These are phyloP conservation scores for Reutealis trisperma DNA, from an alignment of 345 rosid species.

Conservation along the genomic window DNA sequence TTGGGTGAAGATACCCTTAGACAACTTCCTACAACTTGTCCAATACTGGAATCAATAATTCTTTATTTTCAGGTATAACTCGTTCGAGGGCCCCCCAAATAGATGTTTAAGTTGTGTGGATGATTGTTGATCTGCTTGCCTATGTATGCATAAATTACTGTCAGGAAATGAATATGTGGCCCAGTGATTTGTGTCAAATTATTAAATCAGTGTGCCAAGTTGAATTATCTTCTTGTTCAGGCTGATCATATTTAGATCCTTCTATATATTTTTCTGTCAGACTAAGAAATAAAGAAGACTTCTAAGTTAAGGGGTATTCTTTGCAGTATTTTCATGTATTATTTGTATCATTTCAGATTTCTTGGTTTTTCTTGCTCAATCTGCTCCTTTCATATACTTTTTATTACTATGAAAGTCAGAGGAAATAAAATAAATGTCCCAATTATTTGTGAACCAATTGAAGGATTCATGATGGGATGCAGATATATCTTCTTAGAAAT, in stretches of 20 bases:
- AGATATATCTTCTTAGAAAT: neutral
- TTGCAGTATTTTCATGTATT: neutral
- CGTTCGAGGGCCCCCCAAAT: neutral
- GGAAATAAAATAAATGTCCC: neutral
- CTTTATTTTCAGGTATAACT: constrained; percentile 73
- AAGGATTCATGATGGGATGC: neutral
- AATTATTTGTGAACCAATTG: neutral
- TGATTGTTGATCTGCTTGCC: neutral
- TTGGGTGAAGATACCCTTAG: constrained; percentile 55
- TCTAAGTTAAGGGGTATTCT: neutral
- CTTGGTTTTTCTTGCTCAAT: neutral
- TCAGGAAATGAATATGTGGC: constrained; percentile 5
- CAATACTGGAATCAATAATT: constrained; percentile 56
- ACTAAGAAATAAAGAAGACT: neutral
- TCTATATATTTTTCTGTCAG: neutral
- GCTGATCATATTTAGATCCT: neutral
- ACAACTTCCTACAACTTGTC: constrained; percentile 55
- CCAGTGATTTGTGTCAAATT: neutral
- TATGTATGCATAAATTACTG: neutral
- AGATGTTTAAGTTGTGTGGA: neutral
- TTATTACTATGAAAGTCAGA: neutral
- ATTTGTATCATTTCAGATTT: neutral
- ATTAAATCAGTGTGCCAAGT: neutral
- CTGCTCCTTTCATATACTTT: neutral
- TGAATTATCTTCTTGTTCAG: neutral